Percentiles rank a stretch among this genome's conserved stretches.
Conservation (phyloP, 176 grass and related monocot species). For the Oryza brachyantha region DNA sequence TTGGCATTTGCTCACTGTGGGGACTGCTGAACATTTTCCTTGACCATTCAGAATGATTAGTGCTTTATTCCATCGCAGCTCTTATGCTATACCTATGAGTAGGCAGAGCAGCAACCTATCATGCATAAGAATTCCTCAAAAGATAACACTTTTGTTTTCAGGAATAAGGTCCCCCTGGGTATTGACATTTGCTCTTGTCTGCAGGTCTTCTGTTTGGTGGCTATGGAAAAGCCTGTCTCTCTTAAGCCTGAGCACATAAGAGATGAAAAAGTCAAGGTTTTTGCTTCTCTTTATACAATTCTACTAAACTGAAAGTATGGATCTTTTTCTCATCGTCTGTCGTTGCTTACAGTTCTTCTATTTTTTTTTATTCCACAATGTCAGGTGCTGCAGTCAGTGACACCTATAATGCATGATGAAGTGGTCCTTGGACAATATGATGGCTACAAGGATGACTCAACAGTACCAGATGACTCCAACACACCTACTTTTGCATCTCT, state of each 20-base stretch:
- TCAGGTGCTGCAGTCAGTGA: slow-evolving; percentile 93
- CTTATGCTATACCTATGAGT: slow-evolving; percentile 2
- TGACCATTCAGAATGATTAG: not conserved
- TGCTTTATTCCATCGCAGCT: not conserved
- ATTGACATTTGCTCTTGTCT: slow-evolving; percentile 26
- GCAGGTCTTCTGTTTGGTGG: slow-evolving; percentile 95
- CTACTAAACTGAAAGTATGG: slow-evolving; percentile 4
- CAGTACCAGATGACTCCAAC: slow-evolving; percentile 83
- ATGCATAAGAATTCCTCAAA: not conserved
- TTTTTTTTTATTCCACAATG: slow-evolving; percentile 13
- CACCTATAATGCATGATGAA: slow-evolving; percentile 78
- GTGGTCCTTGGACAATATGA: slow-evolving; percentile 93
- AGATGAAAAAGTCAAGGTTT: slow-evolving; percentile 99
- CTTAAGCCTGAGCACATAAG: slow-evolving; percentile 94
- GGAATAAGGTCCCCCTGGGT: slow-evolving; percentile 1
- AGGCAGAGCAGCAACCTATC: not conserved
- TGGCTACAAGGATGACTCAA: slow-evolving; percentile 93
- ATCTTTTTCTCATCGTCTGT: not conserved
- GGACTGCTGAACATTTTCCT: not conserved
- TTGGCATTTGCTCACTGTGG: slow-evolving; percentile 5
- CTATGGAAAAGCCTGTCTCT: slow-evolving; percentile 95
- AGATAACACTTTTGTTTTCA: not conserved
- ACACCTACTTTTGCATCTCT: slow-evolving; percentile 92
- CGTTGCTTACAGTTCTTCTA: not conserved
- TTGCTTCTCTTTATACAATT: slow-evolving; percentile 5